These are phyloP conservation scores for Peniophora sp. DNA, from an alignment of 1,284 basidiomycete genomes.

Conservation along the genomic window DNA sequence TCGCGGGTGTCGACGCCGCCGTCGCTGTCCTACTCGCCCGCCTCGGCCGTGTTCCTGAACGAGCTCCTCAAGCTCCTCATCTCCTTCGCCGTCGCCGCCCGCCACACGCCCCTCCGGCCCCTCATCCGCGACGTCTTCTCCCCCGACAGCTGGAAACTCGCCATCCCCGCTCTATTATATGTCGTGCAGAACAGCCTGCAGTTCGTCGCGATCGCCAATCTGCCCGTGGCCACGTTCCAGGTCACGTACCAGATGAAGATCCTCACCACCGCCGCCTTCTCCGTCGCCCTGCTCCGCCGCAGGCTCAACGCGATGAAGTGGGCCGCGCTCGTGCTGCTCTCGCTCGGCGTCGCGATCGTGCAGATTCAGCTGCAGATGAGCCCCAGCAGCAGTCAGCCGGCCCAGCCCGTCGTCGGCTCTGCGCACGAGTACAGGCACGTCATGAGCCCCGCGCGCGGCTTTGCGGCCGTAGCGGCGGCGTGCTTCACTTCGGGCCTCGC, in stretches of 20 bases:
- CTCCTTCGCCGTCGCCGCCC: slow-evolving; percentile 70
- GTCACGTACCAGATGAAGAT: slow-evolving; percentile 98
- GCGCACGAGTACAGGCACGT: slow-evolving; percentile 23
- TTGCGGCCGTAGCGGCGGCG: slow-evolving; percentile 59
- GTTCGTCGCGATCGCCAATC: slow-evolving; percentile 87
- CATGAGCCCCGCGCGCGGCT: slow-evolving; percentile 63
- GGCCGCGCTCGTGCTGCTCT: slow-evolving; percentile 78
- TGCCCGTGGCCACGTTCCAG: slow-evolving; percentile 92
- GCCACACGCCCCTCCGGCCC: slow-evolving; percentile 39
- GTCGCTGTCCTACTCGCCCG: slow-evolving; percentile 79
- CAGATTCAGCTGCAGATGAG: slow-evolving; percentile 64
- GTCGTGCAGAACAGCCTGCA: slow-evolving; percentile 94
- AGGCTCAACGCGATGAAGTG: slow-evolving; percentile 73
- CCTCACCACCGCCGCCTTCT: slow-evolving; percentile 92
- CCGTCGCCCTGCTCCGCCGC: slow-evolving; percentile 82
- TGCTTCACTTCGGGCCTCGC: slow-evolving; percentile 78
- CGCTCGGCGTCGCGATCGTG: slow-evolving; percentile 88
- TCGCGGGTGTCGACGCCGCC: slow-evolving; percentile 80
- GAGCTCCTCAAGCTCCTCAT: slow-evolving; percentile 91
- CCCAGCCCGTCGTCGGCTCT: slow-evolving; percentile 23
- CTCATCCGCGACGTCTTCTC: slow-evolving; percentile 60
- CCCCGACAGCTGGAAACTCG: slow-evolving; percentile 91
- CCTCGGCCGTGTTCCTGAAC: slow-evolving; percentile 88
- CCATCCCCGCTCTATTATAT: slow-evolving; percentile 93
- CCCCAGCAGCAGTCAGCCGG: too few species aligned